Percentiles rank a stretch among this genome's conserved stretches.
These are phyloP conservation scores for Amyloporia xantha DNA, from an alignment of 768 basidiomycete species.

Conservation along the genomic window DNA sequence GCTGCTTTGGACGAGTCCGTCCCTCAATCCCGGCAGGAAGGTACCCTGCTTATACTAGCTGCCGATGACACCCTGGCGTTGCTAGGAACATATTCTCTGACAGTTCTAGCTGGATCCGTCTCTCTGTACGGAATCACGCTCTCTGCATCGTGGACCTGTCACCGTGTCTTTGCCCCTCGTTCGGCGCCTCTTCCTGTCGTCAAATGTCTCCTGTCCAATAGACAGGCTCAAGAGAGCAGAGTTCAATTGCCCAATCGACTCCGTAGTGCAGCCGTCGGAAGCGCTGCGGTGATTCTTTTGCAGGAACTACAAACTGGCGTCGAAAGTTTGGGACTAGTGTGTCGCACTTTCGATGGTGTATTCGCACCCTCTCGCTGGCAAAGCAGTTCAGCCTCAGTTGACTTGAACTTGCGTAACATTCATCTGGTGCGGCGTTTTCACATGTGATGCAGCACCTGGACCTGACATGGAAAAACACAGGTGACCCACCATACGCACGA, in stretches of 20 bases:
- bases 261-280: constrained; percentile 5
- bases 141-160: constrained; percentile 28
- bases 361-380: constrained; percentile 50
- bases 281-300: constrained; percentile 43
- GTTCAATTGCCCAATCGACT: constrained; percentile 13
- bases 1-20: constrained; percentile 21
- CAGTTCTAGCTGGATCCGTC: constrained; percentile 57
- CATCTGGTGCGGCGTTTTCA: constrained; percentile 35
- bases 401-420: constrained; percentile 42
- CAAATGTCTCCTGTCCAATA: constrained; percentile 23
- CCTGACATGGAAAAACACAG: constrained; percentile 23
- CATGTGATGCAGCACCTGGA: neutral
- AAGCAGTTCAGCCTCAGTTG: constrained; percentile 25
- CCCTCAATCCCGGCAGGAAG: neutral
- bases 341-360: constrained; percentile 52
- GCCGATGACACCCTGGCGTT: constrained; percentile 52
- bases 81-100: constrained; percentile 59
- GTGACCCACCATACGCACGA: constrained; percentile 23
- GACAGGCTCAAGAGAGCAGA: constrained; percentile 1
- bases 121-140: constrained; percentile 51
- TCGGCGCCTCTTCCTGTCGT: constrained; percentile 70
- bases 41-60: constrained; percentile 35
- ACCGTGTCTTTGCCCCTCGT: constrained; percentile 68
- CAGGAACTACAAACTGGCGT: constrained; percentile 54
- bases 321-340: constrained; percentile 59